These are phyloP conservation scores for Hypoxylon sp. DNA, from an alignment of 2,329 filamentous ascomycete species.

Conservation along the genomic window DNA sequence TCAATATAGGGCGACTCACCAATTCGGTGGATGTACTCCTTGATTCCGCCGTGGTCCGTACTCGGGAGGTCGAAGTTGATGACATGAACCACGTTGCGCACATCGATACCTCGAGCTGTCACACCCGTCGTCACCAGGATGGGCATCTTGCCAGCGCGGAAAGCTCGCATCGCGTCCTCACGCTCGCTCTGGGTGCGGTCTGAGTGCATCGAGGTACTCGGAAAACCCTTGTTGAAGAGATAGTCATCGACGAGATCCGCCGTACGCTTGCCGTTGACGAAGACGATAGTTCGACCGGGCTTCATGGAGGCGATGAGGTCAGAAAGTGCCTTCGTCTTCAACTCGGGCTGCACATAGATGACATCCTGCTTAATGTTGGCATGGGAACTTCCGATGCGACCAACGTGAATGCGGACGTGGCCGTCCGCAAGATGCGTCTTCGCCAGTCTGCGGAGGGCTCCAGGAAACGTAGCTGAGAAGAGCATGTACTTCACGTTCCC, in stretches of 20 bases:
- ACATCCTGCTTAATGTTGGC: slow-evolving; percentile 83
- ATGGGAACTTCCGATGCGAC: slow-evolving; percentile 84
- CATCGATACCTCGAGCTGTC: slow-evolving; percentile 86
- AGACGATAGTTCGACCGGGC: slow-evolving; percentile 84
- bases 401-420: slow-evolving; percentile 83
- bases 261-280: slow-evolving; percentile 81
- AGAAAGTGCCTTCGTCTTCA: slow-evolving; percentile 75
- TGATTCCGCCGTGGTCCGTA: slow-evolving; percentile 80
- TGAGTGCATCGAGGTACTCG: slow-evolving; percentile 86
- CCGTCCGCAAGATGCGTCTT: slow-evolving; percentile 76
- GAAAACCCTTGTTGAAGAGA: slow-evolving; percentile 79
- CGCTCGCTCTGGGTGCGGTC: slow-evolving; percentile 90
- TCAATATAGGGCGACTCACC: slow-evolving; percentile 61
- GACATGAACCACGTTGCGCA: slow-evolving; percentile 86
- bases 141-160: slow-evolving; percentile 76
- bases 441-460: slow-evolving; percentile 77
- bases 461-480: slow-evolving; percentile 95
- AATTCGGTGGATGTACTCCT: slow-evolving; percentile 94
- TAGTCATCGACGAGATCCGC: slow-evolving; percentile 90
- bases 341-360: slow-evolving; percentile 67
- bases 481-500: slow-evolving; percentile 76
- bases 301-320: slow-evolving; percentile 75
- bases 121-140: slow-evolving; percentile 89
- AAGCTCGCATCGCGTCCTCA: slow-evolving; percentile 88
- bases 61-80: slow-evolving; percentile 92